Evolutionary conservation across 2,329 filamentous ascomycete species (phyloP).

Genomic region (Ambrosiella xylebori): DNA sequence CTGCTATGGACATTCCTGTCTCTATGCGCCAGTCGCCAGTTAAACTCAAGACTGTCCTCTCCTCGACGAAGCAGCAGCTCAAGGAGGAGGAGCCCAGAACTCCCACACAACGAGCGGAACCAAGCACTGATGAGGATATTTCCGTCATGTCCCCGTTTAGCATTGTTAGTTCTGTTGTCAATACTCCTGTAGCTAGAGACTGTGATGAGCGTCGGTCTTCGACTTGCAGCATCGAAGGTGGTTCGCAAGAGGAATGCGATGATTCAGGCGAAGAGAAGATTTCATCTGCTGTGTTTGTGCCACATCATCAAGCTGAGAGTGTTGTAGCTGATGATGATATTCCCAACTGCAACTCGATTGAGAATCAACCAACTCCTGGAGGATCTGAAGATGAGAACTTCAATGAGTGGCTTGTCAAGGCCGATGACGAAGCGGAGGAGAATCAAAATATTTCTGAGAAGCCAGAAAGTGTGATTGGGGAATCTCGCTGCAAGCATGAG

Average conservation of each 20-base stretch:
- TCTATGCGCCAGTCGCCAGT: neutral
- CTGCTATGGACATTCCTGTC: neutral
- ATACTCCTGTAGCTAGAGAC: conserved; percentile 5
- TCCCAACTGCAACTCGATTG: neutral
- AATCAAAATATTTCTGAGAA: conserved; percentile 16
- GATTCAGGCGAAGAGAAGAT: conserved; percentile 70
- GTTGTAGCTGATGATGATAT: neutral
- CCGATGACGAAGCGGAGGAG: conserved; percentile 24
- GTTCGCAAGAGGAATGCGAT: conserved; percentile 26
- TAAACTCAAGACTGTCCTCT: neutral
- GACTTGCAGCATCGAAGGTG: conserved; percentile 23
- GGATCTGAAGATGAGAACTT: conserved; percentile 21
- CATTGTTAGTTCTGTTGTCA: conserved; percentile 5
- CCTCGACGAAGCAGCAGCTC: neutral
- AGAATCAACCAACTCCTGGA: conserved; percentile 9
- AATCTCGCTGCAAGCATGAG: neutral
- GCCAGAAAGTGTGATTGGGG: neutral
- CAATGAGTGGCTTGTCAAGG: conserved; percentile 40
- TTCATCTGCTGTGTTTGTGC: conserved; percentile 68
- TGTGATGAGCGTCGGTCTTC: conserved; percentile 20
- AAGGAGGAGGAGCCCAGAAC: neutral
- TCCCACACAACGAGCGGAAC: conserved; percentile 4
- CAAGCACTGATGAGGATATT: neutral
- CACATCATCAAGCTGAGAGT: conserved; percentile 37
- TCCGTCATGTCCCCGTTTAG: conserved; percentile 9